These are phyloP conservation scores for Abelmoschus esculentus DNA, from an alignment of 345 rosid genomes.

Conservation along the genomic window DNA sequence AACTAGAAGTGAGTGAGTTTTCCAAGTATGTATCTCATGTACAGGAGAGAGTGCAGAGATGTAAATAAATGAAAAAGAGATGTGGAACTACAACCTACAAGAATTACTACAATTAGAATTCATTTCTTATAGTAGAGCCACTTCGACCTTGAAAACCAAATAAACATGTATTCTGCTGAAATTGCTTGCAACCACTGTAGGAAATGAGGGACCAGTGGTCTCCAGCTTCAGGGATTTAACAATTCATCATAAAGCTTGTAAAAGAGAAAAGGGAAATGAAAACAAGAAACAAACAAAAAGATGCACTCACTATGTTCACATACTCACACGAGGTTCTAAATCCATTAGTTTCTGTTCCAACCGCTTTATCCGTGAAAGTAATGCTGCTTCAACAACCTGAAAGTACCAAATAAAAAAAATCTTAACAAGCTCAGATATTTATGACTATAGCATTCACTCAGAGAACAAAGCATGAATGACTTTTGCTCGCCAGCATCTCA, in stretches of 20 bases:
- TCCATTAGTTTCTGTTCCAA: constrained; percentile 74
- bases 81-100: neutral
- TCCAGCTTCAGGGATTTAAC: constrained; percentile 5
- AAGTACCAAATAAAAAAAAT: constrained; percentile 6
- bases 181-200: neutral
- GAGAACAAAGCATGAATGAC: neutral
- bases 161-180: neutral
- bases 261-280: neutral
- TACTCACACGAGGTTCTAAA: constrained; percentile 98
- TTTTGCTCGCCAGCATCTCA: neutral
- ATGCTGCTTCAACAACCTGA: constrained; percentile 90
- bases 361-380: constrained; percentile 76
- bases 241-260: neutral
- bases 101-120: neutral
- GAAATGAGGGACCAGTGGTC: neutral
- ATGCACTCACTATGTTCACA: constrained; percentile 48
- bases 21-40: neutral
- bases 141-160: neutral
- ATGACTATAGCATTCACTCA: neutral
- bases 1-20: neutral
- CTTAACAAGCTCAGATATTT: constrained; percentile 7
- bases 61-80: neutral
- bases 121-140: neutral
- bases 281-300: constrained; percentile 12
- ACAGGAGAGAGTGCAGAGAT: neutral